These are phyloP conservation scores for Chlorella sp. DNA, from an alignment of 139 green algal species.

Conservation along the genomic window DNA sequence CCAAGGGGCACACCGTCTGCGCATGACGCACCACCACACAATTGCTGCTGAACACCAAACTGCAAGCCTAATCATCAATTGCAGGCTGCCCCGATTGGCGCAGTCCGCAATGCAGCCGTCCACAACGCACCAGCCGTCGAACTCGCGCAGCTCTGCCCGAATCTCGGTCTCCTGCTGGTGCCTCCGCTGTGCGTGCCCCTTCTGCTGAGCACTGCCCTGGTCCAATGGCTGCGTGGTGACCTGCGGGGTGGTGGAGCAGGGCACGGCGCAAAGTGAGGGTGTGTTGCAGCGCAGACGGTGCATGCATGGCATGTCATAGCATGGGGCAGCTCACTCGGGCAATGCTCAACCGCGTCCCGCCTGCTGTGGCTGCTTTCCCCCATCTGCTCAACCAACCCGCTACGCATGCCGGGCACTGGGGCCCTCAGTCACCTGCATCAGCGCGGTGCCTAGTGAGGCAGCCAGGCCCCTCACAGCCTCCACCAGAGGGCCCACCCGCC, in stretches of 20 bases:
- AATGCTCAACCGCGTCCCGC: too few species aligned
- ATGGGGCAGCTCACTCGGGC: not conserved
- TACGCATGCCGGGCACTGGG: not conserved
- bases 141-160: too few species aligned
- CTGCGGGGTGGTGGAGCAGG: not conserved
- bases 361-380: too few species aligned
- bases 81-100: too few species aligned
- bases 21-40: not conserved
- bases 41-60: not conserved
- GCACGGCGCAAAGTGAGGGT: not conserved
- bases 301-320: too few species aligned
- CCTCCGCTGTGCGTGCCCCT: not conserved
- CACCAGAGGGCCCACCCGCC: not conserved
- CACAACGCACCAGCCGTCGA: not conserved
- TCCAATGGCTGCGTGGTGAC: not conserved
- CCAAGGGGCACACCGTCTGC: not conserved
- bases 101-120: too few species aligned
- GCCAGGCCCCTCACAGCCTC: not conserved
- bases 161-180: too few species aligned
- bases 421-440: slow-evolving; percentile 1
- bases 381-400: not conserved
- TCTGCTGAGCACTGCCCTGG: not conserved
- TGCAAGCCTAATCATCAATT: too few species aligned
- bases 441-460: not conserved
- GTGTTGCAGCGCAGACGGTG: not conserved